Evolutionary conservation across 176 grass and related monocot species (phyloP).

Genomic region (Carex myosuroides): DNA sequence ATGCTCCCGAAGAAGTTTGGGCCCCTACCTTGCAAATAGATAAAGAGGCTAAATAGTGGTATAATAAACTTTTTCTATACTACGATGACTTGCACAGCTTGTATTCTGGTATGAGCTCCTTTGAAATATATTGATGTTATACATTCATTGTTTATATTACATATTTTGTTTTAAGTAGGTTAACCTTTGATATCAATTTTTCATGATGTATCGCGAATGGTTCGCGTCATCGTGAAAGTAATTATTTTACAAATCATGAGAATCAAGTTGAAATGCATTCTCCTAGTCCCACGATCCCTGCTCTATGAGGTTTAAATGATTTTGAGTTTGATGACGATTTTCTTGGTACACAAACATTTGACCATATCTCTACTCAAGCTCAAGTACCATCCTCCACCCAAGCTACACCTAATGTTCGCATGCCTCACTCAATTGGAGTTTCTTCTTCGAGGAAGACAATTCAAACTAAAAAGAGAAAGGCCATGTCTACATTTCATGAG

Average conservation of each 20-base stretch:
- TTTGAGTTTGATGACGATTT: neutral
- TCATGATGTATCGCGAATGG: neutral
- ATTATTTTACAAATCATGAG: neutral
- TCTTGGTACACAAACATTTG: neutral
- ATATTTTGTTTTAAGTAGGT: neutral
- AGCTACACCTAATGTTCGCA: too few species aligned
- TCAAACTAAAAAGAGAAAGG: neutral
- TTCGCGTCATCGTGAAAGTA: neutral
- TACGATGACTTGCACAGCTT: neutral
- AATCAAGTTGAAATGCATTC: neutral
- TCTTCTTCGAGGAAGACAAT: neutral
- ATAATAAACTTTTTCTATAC: neutral
- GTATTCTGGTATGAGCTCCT: neutral
- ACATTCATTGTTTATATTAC: neutral
- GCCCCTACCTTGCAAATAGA: neutral
- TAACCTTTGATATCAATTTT: neutral
- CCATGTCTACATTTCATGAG: neutral
- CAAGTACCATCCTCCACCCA: neutral
- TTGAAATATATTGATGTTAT: too few species aligned
- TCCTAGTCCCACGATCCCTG: neutral
- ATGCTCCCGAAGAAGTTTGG: neutral
- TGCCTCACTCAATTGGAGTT: neutral
- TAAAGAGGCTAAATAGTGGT: neutral
- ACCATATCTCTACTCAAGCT: neutral
- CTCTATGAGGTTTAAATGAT: neutral